Evolutionary conservation across 352 stramenopile genomes (phyloP), one percentile per base, ranked within the genome.

Genomic region (Sclerospora graminicola): DNA sequence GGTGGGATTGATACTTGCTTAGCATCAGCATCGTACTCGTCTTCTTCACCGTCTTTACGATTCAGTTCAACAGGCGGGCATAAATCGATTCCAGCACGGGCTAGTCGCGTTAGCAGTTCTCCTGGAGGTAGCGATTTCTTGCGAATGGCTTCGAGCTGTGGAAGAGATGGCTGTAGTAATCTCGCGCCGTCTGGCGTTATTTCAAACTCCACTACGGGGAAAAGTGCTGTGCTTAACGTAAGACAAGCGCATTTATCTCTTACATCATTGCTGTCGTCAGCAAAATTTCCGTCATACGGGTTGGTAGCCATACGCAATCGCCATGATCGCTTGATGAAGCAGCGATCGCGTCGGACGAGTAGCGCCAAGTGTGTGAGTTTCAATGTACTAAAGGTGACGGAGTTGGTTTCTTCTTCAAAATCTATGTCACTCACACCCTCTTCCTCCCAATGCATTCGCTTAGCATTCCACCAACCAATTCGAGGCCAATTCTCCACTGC

Each of bases 331-430:
- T 90, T 90, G 28, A 74, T 57, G 41, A 69, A 76, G 57, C 88
- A 82, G 16, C 75, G 45, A 29, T 87, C 71, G n/a, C 70, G 70
- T 34, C 71, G 72, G 28, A 84, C 70, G 0, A 90, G 60, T 19
- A 85, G 57, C 0, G 78, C 78, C 13, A 87, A 50, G 28, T 87
- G 69, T 36, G 75, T 84, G 18, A 88, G 62, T n/a, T 76, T 69
- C 54, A 88, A 69, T 1, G 75, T 87, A 20, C 61, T 84, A 55
- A 90, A 88, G 39, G 45, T 80, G 16, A 90, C 53, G 3, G 62
- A 54, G 43, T 73, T 75, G 0, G 66, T 84, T 20, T 88, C 73
- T 16, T 67, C 43, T 38, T 73, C 51, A 37, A 77, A 77, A 0
- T 64, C 24, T 8, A 88, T 51, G 14, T 88, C 78, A 2, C 63